Conservation (phyloP, 345 rosid genomes). For the Pistacia atlantica region DNA sequence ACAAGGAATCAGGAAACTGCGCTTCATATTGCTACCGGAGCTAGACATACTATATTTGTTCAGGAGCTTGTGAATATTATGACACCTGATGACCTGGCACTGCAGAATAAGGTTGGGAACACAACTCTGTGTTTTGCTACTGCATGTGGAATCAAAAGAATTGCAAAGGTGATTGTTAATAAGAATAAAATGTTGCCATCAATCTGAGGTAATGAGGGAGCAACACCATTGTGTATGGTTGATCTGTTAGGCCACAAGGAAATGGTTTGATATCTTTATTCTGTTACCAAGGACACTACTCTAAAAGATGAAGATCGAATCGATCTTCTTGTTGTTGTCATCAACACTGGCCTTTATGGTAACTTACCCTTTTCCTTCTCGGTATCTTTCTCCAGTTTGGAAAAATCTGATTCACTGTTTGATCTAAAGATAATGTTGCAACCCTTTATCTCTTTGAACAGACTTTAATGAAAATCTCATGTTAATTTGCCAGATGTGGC, state of each 20-base stretch:
- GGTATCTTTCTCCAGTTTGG: not conserved
- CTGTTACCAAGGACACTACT: constrained; percentile 13
- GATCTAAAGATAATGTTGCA: too few species aligned
- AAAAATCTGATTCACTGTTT: too few species aligned
- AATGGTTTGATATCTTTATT: constrained; percentile 22
- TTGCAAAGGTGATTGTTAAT: too few species aligned
- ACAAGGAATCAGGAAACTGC: constrained; percentile 32
- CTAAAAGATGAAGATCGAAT: constrained; percentile 15
- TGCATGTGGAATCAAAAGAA: constrained; percentile 34
- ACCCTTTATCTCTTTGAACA: too few species aligned
- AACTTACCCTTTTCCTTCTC: constrained; percentile 14
- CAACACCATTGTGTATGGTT: constrained; percentile 39
- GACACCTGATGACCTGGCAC: constrained; percentile 22
- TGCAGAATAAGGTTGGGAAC: too few species aligned
- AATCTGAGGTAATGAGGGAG: constrained; percentile 32
- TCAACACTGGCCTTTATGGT: constrained; percentile 21
- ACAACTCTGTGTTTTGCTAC: too few species aligned
- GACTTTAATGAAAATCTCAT: too few species aligned
- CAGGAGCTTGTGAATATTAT: constrained; percentile 32
- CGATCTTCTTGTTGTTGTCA: constrained; percentile 20
- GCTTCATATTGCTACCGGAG: constrained; percentile 52
- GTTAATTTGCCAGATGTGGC: too few species aligned
- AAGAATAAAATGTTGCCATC: constrained; percentile 28
- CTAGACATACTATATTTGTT: constrained; percentile 32
- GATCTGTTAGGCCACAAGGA: constrained; percentile 33